Base-by-base conservation (phyloP, 2,329 filamentous ascomycete genomes). In the Thelonectria blattea region DNA sequence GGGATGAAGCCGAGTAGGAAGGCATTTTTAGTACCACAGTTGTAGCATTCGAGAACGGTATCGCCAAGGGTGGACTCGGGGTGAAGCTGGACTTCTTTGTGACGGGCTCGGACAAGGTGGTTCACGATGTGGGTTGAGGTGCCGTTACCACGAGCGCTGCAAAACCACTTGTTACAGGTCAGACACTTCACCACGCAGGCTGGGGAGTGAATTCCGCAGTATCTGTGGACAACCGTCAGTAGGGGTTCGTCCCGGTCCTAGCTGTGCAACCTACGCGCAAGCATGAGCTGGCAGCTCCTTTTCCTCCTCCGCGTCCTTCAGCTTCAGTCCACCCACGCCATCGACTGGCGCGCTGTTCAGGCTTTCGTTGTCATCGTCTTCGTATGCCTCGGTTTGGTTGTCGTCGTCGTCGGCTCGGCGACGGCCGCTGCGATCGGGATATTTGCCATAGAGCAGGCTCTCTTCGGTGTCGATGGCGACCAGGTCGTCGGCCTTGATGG, bases 21-120 rank as follows among this genome's bases (percentile, higher is more conserved):
- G 50, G 97, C 94, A 75, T 99, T 99, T 80, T 97, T 98, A n/a
- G 92, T 97, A 48, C 94, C 95, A 77, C 95, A 99, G 79, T 97
- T 98, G 81, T 99, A 99, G 80, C 95, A 99, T 81, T 99, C 95
- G 64, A 99, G 85, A 39, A 96, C 92, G 1, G 95, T 99, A 74
- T 99, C 96, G 65, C 95, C 95, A 11, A 99, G 88, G 8, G 93
- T 89, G 17, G 95, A 98, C 68, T 90, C 88, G 8, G 95, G 94
- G 75, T 99, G 95, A 56, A 99, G 87, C 77, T 97, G 94, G 54
- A 99, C 95, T 80, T 99, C 96, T 83, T 98, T 99, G 82, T 99
- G 95, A 65, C 95, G 91, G 65, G 96, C 94, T 72, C 96, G 91
- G 62, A 99, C 95, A 34, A 99, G 87, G 74, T 99, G 95, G 76